Evolutionary conservation across 2,329 filamentous ascomycete species (phyloP), one percentile per base, ranked within the genome.

Genomic region (Trichoderma koningii): DNA sequence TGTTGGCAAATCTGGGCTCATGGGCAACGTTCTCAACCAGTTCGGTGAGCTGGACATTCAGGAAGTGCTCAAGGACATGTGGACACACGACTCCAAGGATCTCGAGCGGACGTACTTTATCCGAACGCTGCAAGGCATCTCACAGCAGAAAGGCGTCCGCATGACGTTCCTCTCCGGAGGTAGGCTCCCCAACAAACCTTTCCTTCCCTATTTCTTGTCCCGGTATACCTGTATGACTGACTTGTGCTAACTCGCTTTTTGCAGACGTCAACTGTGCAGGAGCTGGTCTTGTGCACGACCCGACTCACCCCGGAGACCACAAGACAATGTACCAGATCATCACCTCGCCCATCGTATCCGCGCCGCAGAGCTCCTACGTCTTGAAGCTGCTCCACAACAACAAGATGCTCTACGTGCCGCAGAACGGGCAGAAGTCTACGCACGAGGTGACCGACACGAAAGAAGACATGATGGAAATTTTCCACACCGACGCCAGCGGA

Each of bases 381-480:
- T 84, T 98, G 71, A 96, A 96, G 76, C 85, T 99, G 73, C 87
- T 99, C n/a, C 93, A 98, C 82, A 95, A 90, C 81, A 94, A 93
- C 79, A 95, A 94, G 77, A 87, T 91, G 44, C 87, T 98, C 30
- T 99, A 97, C 76, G 84, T 99, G 63, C 95, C 95, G 0, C 83
- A 86, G 63, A 99, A 99, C 76, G 94, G 94, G 1, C 87, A 92
- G 64, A 85, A 86, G 69, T 88, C 90, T 1, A 89, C 84, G 1
- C 87, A 92, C 67, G 85, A 89, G 69, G 85, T 91, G 1, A 90
- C 89, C 1, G 95, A 99, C 76, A 99, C 95, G 53, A 98, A 99
- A 78, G 95, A 99, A 77, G 95, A 99, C 78, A 99, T 99, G 95
- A 96, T 99, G 91, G 95, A 99, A 81, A 96, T 99, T 70, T 99